Evolutionary conservation across 805 yeast species (phyloP).

Genomic region (Wickerhamomyces strasburgensis): DNA sequence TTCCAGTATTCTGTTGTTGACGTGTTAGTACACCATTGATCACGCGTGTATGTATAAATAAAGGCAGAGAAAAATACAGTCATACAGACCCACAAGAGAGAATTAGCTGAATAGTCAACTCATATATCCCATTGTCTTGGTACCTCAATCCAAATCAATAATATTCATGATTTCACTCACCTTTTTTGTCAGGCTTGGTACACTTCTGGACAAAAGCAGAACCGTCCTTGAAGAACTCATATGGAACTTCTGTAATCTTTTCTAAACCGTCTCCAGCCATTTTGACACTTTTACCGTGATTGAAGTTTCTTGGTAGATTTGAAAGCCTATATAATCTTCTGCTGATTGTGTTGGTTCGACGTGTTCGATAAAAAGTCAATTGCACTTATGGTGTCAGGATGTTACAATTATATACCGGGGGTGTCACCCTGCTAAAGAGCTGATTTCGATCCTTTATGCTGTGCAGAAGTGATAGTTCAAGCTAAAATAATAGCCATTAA

Average conservation of each 20-base stretch:
- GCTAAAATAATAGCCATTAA: too few species aligned
- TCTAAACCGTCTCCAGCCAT: constrained; percentile 60
- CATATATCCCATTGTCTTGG: too few species aligned
- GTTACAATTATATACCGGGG: too few species aligned
- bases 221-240: constrained; percentile 89
- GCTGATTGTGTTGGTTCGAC: constrained; percentile 5
- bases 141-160: too few species aligned
- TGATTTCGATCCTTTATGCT: too few species aligned
- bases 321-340: not conserved
- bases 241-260: constrained; percentile 79
- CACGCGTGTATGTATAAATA: not conserved
- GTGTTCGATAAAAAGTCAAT: too few species aligned
- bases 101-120: not conserved
- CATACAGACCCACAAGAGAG: not conserved
- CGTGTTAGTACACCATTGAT: constrained; percentile 4
- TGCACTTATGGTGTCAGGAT: too few species aligned
- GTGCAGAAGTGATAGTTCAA: too few species aligned
- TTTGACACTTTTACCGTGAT: too few species aligned
- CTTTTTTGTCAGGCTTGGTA: constrained; percentile 84
- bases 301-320: not conserved
- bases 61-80: not conserved
- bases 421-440: too few species aligned
- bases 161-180: constrained; percentile 46
- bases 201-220: constrained; percentile 83
- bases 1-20: constrained; percentile 61